phyloP scores from a whole-genome alignment of 805 yeast species.

The Nakazawaea ernobii region DNA sequence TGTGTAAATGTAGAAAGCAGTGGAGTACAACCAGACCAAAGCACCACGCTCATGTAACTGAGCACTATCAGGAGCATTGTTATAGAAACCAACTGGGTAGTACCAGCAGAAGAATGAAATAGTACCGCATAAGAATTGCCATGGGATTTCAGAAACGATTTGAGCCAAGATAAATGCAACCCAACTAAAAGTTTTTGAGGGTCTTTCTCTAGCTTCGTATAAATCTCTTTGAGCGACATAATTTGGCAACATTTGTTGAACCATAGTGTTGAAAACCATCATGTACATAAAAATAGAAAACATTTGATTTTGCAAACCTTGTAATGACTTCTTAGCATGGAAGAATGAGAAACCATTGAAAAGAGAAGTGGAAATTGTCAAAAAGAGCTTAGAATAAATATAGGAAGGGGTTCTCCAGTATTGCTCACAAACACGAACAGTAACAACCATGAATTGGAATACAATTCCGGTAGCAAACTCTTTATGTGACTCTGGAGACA shows the following conservation, averaged over 20 bases:
- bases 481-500: constrained; percentile 24
- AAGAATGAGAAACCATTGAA: constrained; percentile 69
- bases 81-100: constrained; percentile 66
- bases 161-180: constrained; percentile 55
- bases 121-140: constrained; percentile 57
- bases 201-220: constrained; percentile 70
- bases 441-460: constrained; percentile 38
- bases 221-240: constrained; percentile 57
- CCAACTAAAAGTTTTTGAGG: constrained; percentile 70
- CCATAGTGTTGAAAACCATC: constrained; percentile 47
- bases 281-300: constrained; percentile 67
- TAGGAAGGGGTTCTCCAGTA: constrained; percentile 61
- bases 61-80: constrained; percentile 48
- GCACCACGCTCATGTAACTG: constrained; percentile 50
- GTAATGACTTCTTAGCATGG: constrained; percentile 55
- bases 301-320: constrained; percentile 80
- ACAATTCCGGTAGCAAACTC: constrained; percentile 39
- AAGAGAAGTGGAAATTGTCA: constrained; percentile 47
- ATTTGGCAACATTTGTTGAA: constrained; percentile 60
- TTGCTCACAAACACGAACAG: constrained; percentile 50
- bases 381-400: constrained; percentile 49
- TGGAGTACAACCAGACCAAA: constrained; percentile 30
- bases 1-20: constrained; percentile 46
- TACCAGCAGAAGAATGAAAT: constrained; percentile 59
- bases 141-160: constrained; percentile 61